Conservation (phyloP, 148 eudicot genomes). For the Silene conica region DNA sequence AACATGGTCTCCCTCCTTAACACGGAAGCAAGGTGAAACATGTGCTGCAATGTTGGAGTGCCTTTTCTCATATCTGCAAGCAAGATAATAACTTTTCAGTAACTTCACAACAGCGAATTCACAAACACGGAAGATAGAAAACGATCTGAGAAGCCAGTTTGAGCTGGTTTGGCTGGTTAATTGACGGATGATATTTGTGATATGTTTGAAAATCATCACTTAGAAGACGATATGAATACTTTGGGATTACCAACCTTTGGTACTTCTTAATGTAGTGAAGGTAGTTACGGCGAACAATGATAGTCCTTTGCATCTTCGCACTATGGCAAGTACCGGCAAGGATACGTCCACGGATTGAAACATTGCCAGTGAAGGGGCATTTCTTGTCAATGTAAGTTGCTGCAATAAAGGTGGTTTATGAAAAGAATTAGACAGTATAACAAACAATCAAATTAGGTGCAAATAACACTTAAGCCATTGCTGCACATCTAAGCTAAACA, state of each 20-base stretch:
- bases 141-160: too few relatives aligned
- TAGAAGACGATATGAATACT: too few relatives aligned
- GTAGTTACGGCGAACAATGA: conserved; percentile 68
- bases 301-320: conserved; percentile 82
- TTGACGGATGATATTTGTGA: too few relatives aligned
- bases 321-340: conserved; percentile 81
- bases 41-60: conserved; percentile 60
- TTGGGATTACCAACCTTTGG: conserved; percentile 38
- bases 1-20: conserved; percentile 60
- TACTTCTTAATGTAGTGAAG: conserved; percentile 76
- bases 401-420: not conserved
- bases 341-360: conserved; percentile 76
- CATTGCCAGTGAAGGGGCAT: conserved; percentile 74
- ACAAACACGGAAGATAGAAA: too few relatives aligned
- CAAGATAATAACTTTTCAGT: not conserved
- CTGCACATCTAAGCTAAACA: not conserved
- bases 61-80: conserved; percentile 49
- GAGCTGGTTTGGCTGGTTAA: too few relatives aligned
- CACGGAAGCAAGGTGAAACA: conserved; percentile 62
- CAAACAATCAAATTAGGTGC: not conserved
- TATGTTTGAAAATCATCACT: not conserved
- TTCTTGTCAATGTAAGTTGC: conserved; percentile 82
- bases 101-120: not conserved
- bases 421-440: not conserved
- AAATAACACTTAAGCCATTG: too few relatives aligned